Percentiles rank a stretch among this genome's conserved stretches.
Conservation (phyloP, 2,329 filamentous ascomycete species). For the Exophiala oligosperma region DNA sequence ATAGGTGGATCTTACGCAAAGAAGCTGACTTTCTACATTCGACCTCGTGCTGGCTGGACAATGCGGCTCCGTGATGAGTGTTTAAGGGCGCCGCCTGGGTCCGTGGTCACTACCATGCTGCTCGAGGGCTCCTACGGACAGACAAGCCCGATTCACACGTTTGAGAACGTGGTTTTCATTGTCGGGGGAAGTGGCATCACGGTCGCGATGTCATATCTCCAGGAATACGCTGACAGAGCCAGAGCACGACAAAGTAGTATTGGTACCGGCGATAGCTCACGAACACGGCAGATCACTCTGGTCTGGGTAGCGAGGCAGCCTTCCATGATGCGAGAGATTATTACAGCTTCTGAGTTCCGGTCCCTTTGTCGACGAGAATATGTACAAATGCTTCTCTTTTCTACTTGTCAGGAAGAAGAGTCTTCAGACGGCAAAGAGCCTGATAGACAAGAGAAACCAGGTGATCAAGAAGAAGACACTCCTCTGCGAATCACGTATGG, state of each 20-base stretch:
- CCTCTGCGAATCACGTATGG: conserved; percentile 30
- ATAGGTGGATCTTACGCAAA: too few species aligned
- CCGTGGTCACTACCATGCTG: too few species aligned
- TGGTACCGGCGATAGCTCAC: conserved; percentile 6
- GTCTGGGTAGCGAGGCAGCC: conserved; percentile 36
- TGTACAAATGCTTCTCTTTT: conserved; percentile 17
- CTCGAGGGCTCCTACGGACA: conserved; percentile 52
- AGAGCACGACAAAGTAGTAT: too few species aligned
- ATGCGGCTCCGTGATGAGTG: conserved; percentile 42
- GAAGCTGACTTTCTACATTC: conserved; percentile 48
- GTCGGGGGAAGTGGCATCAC: conserved; percentile 36
- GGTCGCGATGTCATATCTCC: conserved; percentile 50
- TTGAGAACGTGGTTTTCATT: conserved; percentile 54
- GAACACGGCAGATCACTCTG: conserved; percentile 34
- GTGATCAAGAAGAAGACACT: too few species aligned
- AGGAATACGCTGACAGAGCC: too few species aligned
- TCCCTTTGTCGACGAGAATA: conserved; percentile 30
- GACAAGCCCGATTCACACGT: conserved; percentile 41
- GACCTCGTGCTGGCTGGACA: conserved; percentile 54
- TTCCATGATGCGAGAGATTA: conserved; percentile 31
- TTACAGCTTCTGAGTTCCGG: conserved; percentile 31
- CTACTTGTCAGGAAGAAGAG: conserved; percentile 19
- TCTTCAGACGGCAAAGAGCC: background rate
- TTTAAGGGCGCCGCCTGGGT: too few species aligned
- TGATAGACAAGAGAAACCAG: background rate